A percentile compares a stretch with the other conserved stretches of the same genome.
Conservation (phyloP, 2,329 filamentous ascomycete species). For the Fusarium marasasianum region DNA sequence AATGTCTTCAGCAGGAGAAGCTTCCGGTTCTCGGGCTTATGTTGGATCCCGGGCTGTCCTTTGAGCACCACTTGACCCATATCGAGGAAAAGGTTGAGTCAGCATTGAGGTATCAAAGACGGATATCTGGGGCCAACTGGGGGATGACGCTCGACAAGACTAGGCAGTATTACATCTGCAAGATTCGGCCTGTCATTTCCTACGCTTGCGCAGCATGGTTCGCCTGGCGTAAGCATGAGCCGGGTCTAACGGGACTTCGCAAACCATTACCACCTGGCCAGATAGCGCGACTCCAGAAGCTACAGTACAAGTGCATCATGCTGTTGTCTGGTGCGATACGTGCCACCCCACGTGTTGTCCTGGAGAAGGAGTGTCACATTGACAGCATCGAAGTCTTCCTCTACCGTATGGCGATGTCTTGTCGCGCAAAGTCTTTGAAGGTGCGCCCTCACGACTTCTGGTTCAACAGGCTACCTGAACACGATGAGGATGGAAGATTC, state of each 20-base stretch:
- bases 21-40: neutral
- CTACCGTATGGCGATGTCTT: neutral
- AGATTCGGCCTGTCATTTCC: constrained; percentile 4
- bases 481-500: neutral
- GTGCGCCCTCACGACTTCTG: neutral
- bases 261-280: neutral
- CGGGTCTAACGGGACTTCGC: neutral
- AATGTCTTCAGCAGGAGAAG: neutral
- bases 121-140: neutral
- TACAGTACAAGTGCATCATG: constrained; percentile 2
- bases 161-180: neutral
- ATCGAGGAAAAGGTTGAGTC: neutral
- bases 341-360: neutral
- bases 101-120: neutral
- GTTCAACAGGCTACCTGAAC: neutral
- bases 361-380: constrained; percentile 15
- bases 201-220: constrained; percentile 20
- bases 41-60: neutral
- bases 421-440: neutral
- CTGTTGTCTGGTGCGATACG: neutral
- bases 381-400: neutral
- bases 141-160: neutral
- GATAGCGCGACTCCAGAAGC: neutral
- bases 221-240: neutral
- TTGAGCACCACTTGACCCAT: neutral